Evolutionary conservation across 495 filamentous ascomycete genomes (phyloP).

Genomic region (Aspergillus steynii): DNA sequence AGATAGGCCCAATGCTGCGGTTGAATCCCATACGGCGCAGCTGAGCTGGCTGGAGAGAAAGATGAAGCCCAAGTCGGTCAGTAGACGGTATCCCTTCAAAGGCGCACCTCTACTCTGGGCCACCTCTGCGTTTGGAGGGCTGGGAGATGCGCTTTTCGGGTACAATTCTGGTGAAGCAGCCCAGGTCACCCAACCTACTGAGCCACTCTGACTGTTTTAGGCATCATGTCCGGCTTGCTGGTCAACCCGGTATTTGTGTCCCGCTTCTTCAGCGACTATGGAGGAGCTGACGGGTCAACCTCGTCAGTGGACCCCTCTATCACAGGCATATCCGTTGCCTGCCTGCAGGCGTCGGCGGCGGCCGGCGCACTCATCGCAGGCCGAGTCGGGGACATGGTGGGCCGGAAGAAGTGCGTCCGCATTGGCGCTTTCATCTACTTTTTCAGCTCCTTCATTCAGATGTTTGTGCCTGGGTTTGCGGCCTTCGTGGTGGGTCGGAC

Average conservation of each 20-base stretch:
- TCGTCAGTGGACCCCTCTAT: constrained; percentile 28
- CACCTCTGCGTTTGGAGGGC: constrained; percentile 32
- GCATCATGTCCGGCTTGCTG: constrained; percentile 34
- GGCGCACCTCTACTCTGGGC: constrained; percentile 25
- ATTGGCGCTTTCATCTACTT: constrained; percentile 36
- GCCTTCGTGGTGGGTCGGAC: constrained; percentile 30
- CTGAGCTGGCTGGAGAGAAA: constrained; percentile 29
- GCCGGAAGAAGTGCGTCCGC: constrained; percentile 33
- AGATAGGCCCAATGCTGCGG: constrained; percentile 18
- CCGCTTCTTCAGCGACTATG: constrained; percentile 31
- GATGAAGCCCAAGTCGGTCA: constrained; percentile 28
- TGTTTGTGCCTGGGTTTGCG: constrained; percentile 30
- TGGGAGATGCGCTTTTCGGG: constrained; percentile 33
- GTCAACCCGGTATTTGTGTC: constrained; percentile 30
- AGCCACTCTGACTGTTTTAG: constrained; percentile 12
- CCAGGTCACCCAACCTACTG: too few relatives aligned
- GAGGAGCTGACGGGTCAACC: constrained; percentile 27
- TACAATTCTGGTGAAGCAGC: constrained; percentile 28
- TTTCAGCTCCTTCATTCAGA: constrained; percentile 33
- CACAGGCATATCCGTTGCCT: constrained; percentile 33
- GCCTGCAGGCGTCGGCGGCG: constrained; percentile 31
- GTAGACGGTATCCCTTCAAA: constrained; percentile 28
- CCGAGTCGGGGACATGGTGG: constrained; percentile 31
- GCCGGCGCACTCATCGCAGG: constrained; percentile 30
- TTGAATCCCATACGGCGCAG: constrained; percentile 17